Base-by-base conservation (phyloP, 306 rosid genomes). In the Vigna reflexopilosa region DNA sequence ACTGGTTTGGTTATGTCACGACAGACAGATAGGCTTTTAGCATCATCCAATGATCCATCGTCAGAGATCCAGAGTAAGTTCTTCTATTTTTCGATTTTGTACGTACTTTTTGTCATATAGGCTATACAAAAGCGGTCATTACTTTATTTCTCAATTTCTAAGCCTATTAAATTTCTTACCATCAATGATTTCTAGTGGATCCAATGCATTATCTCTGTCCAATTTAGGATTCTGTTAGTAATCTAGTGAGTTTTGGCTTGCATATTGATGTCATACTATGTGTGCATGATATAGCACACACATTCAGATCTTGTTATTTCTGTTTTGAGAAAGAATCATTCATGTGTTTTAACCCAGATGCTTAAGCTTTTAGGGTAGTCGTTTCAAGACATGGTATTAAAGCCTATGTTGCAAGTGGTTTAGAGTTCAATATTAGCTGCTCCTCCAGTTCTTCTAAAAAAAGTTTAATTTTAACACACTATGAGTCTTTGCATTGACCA, bases 11-110 rank as follows among this genome's bases (percentile, higher is more conserved):
- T 77, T n/a, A 45, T 72, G 28, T 87, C 93, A 51, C 70, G 36
- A 12, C 80, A 57, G 68, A 28, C 86, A 72, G 75, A 34, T 64
- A 86, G 79, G 77, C 83, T 70, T 45, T 74, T 74, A 66, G 58
- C 72, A 20, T 75, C 69, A 0, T 63, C 76, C 62, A 66, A 69
- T 72, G 52, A 36, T 48, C 76, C 90, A 59, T 70, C 73, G 0
- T 32, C 73, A 70, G 79, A 87, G 62, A 76, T 79, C 74, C 84
- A 71, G 80, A 32, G 98, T 94, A 87, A 73, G 89, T 82, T 70
- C 11, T 63, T 78, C 32, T 17, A 32, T 61, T 57, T 52, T 70
- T 19, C 73, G 36, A n/a, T 7, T 19, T 67, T 19, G 67, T 55
- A 70, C 28, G 17, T 10, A 26, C 36, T 62, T 66, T 26, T 67